Evolutionary conservation across 345 rosid species (phyloP).

Genomic region (Moringa oleifera): DNA sequence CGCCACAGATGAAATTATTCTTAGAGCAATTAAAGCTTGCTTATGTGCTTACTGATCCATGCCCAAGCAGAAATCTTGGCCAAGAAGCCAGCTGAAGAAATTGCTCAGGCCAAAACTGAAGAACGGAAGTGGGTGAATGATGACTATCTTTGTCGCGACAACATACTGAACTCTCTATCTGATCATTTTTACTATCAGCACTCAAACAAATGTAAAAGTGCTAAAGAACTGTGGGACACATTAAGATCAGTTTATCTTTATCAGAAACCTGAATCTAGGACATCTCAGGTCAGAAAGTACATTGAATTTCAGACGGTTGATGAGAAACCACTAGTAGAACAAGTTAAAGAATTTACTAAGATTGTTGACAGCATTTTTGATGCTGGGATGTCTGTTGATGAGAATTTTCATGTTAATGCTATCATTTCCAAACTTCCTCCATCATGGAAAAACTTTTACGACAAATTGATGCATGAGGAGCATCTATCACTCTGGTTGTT

Average conservation of each 20-base stretch:
- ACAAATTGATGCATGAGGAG: conserved; percentile 49
- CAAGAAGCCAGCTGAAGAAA: conserved; percentile 28
- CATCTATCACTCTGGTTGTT: conserved; percentile 45
- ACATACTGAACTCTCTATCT: conserved; percentile 61
- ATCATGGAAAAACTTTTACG: conserved; percentile 73
- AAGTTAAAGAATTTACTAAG: conserved; percentile 56
- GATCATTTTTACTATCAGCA: conserved; percentile 57
- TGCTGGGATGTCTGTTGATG: conserved; percentile 56
- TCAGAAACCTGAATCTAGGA: conserved; percentile 57
- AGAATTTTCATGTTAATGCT: conserved; percentile 67
- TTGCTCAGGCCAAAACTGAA: conserved; percentile 29
- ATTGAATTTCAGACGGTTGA: conserved; percentile 67
- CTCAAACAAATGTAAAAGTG: conserved; percentile 43
- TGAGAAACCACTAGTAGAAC: conserved; percentile 47
- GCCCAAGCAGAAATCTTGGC: conserved; percentile 29
- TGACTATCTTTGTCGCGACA: conserved; percentile 53
- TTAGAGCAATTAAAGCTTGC: conserved; percentile 58
- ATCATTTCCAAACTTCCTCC: conserved; percentile 73
- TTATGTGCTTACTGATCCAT: conserved; percentile 57
- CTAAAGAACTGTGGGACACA: conserved; percentile 82
- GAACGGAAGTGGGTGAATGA: conserved; percentile 56
- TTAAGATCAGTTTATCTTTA: conserved; percentile 57
- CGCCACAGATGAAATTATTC: conserved; percentile 50
- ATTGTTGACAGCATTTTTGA: conserved; percentile 63
- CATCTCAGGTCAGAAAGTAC: conserved; percentile 67